A percentile compares a stretch with the other conserved stretches of the same genome.
Conservation (phyloP, 2,329 filamentous ascomycete species). For the Calycina herbarum region DNA sequence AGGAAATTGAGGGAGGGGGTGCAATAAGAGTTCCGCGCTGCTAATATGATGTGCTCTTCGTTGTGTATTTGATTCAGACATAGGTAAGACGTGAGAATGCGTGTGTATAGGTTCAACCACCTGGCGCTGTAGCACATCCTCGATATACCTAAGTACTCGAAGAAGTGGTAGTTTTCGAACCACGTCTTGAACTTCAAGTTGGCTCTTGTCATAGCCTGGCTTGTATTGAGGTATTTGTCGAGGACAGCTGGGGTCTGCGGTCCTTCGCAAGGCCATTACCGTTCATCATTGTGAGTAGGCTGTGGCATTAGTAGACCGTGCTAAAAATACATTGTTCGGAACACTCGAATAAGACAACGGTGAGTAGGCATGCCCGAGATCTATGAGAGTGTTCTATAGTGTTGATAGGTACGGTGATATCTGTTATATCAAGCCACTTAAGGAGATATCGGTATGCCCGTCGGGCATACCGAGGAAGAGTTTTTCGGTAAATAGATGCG, state of each 20-base stretch:
- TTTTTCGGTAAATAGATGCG: too few species aligned
- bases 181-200: conserved; percentile 14
- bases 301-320: too few species aligned
- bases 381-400: too few species aligned
- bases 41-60: not conserved
- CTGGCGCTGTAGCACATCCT: not conserved
- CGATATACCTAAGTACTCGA: conserved; percentile 14
- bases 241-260: not conserved
- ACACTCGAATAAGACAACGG: too few species aligned
- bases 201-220: conserved; percentile 1
- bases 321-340: too few species aligned
- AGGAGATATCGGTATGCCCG: too few species aligned
- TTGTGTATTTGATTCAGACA: not conserved
- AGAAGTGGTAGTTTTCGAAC: conserved; percentile 16
- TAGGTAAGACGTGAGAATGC: not conserved
- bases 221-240: not conserved
- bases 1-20: not conserved
- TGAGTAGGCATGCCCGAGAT: too few species aligned
- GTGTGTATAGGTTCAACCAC: not conserved
- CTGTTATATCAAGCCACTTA: too few species aligned
- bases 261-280: not conserved
- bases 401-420: too few species aligned
- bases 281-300: too few species aligned
- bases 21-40: not conserved
- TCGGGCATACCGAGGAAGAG: too few species aligned